phyloP scores from a whole-genome alignment of 2,329 filamentous ascomycete genomes.

The Teratosphaeria zuluensis region DNA sequence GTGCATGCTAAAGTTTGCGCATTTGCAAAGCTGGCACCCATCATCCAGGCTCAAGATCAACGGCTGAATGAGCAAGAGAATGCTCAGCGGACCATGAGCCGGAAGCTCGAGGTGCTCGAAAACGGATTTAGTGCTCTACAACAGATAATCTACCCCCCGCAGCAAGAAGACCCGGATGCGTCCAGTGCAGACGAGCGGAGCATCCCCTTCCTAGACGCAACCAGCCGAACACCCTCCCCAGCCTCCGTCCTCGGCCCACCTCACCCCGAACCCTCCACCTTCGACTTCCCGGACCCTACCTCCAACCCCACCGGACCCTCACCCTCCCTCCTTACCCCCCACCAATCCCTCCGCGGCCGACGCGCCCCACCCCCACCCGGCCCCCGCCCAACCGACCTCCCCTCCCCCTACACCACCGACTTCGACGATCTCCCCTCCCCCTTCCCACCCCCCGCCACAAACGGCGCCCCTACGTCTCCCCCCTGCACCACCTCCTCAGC shows the following conservation, averaged over 20 bases:
- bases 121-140: conserved; percentile 35
- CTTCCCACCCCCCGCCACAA: conserved; percentile 15
- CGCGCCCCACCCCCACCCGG: conserved; percentile 10
- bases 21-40: conserved; percentile 38
- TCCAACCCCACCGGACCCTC: neutral
- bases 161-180: conserved; percentile 8
- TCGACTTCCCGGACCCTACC: neutral
- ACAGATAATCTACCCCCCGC: conserved; percentile 27
- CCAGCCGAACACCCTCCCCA: neutral
- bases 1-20: conserved; percentile 33
- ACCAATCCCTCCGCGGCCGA: conserved; percentile 1
- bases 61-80: conserved; percentile 36
- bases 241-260: neutral
- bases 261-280: neutral
- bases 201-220: conserved; percentile 10
- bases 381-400: conserved; percentile 13
- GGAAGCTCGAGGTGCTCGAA: conserved; percentile 37
- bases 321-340: conserved; percentile 12
- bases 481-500: conserved; percentile 49
- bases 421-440: conserved; percentile 15
- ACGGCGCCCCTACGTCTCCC: conserved; percentile 33
- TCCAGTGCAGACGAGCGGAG: conserved; percentile 13
- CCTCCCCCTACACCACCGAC: conserved; percentile 15
- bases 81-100: conserved; percentile 31
- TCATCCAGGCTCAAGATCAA: conserved; percentile 33